phyloP scores from a whole-genome alignment of 495 filamentous ascomycete genomes.

The Penicillium manginii region DNA sequence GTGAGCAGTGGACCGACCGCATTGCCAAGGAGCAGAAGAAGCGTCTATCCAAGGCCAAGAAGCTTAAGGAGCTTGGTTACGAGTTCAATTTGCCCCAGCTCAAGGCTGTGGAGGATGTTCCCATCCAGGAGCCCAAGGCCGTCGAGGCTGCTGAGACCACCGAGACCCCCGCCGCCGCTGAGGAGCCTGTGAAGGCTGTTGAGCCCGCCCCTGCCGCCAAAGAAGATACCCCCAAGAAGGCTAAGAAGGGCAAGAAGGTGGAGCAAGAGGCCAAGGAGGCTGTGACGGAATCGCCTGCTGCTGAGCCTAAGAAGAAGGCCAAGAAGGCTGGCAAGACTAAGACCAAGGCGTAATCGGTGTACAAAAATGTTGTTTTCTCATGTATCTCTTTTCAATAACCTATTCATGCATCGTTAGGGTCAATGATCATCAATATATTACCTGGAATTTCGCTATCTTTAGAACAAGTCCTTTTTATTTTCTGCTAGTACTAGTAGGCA shows the following conservation, averaged over 20 bases:
- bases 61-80: conserved; percentile 82
- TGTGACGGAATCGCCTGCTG: conserved; percentile 22
- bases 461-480: not conserved
- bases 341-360: conserved; percentile 38
- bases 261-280: conserved; percentile 33
- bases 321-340: conserved; percentile 45
- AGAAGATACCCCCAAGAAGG: conserved; percentile 43
- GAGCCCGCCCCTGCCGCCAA: conserved; percentile 30
- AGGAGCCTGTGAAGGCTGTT: conserved; percentile 34
- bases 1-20: conserved; percentile 75
- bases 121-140: conserved; percentile 41
- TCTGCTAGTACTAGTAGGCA: too few species aligned
- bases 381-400: conserved; percentile 24
- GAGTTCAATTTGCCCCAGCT: conserved; percentile 76
- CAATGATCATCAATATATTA: not conserved
- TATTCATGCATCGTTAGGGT: conserved; percentile 17
- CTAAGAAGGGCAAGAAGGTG: conserved; percentile 42
- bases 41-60: conserved; percentile 66
- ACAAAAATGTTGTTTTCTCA: conserved; percentile 24
- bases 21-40: conserved; percentile 70
- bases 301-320: conserved; percentile 37
- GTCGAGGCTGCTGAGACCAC: conserved; percentile 27
- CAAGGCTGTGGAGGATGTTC: conserved; percentile 66
- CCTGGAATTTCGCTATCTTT: not conserved
- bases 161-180: conserved; percentile 31